Evolutionary conservation across 2,329 filamentous ascomycete genomes (phyloP), one percentile per base, ranked within the genome.

Genomic region (Pseudogymnoascus sp.): DNA sequence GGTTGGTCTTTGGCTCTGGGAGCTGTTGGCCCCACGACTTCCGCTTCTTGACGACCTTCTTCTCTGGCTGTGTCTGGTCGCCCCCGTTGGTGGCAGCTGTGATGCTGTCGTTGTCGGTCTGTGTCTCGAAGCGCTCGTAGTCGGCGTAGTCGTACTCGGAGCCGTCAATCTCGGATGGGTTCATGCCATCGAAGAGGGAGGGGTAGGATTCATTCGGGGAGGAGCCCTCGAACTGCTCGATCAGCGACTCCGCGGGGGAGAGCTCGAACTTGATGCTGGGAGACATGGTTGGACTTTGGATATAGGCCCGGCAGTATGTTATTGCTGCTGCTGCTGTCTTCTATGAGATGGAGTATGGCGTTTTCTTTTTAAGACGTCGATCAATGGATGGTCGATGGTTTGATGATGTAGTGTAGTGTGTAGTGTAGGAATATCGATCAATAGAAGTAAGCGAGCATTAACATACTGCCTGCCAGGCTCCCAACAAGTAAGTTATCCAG

Each of bases 1-100:
- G 86, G 73, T 93, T 96, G 33, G 95, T 97, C 83, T 97, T 97
- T 47, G 95, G 95, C 74, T 96, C 91, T 17, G 95, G 95, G 42
- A 97, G 86, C 75, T 96, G 91, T 77, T 99, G 95, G 60, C 95
- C 95, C 95, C 95, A 99, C 60, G 95, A 97, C 80, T 97, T 99
- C 72, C 95, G 84, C 85, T 97, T 97, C 85, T 97, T 97, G 36
- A 83, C 79, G 0, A 84, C 82, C 79, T 91, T 95, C 82, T 90
- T 91, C 57, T 87, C 83, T 40, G 42, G 40, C 23, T 61, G 62
- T 63, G 17, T 61, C 60, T 38, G 72, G 69, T 23, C 71, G 28
- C 68, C 70, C 53, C 68, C 65, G 13, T 70, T 63, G 47, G 69
- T 71, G 50, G 65, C 69, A 13, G 64, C 67, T 53, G 69, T 61